These are phyloP conservation scores for Taphrina deformans DNA, from an alignment of 1,139 yeast species.

Conservation along the genomic window DNA sequence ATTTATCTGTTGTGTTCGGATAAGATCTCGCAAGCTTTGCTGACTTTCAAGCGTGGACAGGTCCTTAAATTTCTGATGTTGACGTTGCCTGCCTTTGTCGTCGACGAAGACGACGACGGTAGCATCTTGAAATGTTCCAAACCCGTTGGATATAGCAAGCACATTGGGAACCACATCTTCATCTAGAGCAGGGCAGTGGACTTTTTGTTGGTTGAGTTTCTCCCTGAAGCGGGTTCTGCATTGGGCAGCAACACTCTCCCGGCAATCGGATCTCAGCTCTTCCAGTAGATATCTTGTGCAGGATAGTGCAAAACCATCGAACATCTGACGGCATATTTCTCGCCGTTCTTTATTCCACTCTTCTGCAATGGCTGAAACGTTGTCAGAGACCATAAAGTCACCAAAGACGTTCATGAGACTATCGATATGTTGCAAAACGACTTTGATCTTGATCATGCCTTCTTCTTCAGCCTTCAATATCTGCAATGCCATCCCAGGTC, in stretches of 20 bases:
- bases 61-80: slow-evolving; percentile 73
- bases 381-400: slow-evolving; percentile 69
- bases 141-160: slow-evolving; percentile 76
- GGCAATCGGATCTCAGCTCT: slow-evolving; percentile 74
- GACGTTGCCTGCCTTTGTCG: slow-evolving; percentile 76
- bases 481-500: slow-evolving; percentile 79
- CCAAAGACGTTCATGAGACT: slow-evolving; percentile 53
- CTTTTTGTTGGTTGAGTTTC: slow-evolving; percentile 69
- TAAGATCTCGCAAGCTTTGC: slow-evolving; percentile 58
- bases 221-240: slow-evolving; percentile 68
- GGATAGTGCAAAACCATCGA: slow-evolving; percentile 66
- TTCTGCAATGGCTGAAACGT: slow-evolving; percentile 73
- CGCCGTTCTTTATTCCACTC: slow-evolving; percentile 83
- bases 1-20: slow-evolving; percentile 66
- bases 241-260: slow-evolving; percentile 65
- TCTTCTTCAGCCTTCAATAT: slow-evolving; percentile 86
- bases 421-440: slow-evolving; percentile 45
- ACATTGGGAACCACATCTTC: slow-evolving; percentile 69
- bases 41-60: slow-evolving; percentile 62
- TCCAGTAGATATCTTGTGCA: slow-evolving; percentile 79
- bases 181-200: slow-evolving; percentile 43
- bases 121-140: slow-evolving; percentile 69
- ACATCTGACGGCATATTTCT: slow-evolving; percentile 63
- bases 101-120: slow-evolving; percentile 77
- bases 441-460: slow-evolving; percentile 56